Base-by-base conservation (phyloP, 352 stramenopile species). In the Thalassiosira livingstoniorum region DNA sequence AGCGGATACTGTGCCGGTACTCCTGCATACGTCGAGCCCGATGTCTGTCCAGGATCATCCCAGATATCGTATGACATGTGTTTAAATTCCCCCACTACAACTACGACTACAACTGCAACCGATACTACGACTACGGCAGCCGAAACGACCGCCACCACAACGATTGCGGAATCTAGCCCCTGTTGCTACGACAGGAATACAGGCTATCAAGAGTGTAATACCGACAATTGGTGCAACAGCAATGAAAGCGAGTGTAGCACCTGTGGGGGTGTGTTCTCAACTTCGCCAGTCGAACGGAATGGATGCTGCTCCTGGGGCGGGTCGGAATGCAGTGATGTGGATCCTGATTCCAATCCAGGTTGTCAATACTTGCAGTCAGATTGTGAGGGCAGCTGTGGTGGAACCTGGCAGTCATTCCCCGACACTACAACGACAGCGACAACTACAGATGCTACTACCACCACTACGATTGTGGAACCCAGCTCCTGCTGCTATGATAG, bases 301-400 rank as follows among this genome's bases (percentile, higher is more conserved):
- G 72, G 72, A 55, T 80, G 72, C 62, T 80, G 72, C 62, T 45
- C 27, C 2, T 80, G 72, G 72, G 31, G 43, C 27, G 63, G 32
- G 13, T 18, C 15, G 2, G 55, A 80, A 55, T 80, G 72, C n/a
- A 60, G 27, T 45, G 29, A 23, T 7, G 43, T 76, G 10, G 63
- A 75, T 51, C 63, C 45, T 3, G 21, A 31, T 39, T 35, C 42
- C 7, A 80, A 80, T 62, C 27, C 63, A 32, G 72, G 58, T 39
- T 80, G 72, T 68, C 63, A 68, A 21, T 80, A 75, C 37, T 34
- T 65, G 63, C 1, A 80, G 45, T 43, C 35, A 4, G 72, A 80
- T 58, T 80, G 72, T 57, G 72, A 75, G 45, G 31, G 45, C 18
- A 34, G 35, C 34, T 80, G 73, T 65, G 51, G 51, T 47, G 73